Percentiles rank a stretch among this genome's conserved stretches.
Evolutionary conservation across 2,329 filamentous ascomycete species (phyloP).

Genomic region (Mariannaea sp.): DNA sequence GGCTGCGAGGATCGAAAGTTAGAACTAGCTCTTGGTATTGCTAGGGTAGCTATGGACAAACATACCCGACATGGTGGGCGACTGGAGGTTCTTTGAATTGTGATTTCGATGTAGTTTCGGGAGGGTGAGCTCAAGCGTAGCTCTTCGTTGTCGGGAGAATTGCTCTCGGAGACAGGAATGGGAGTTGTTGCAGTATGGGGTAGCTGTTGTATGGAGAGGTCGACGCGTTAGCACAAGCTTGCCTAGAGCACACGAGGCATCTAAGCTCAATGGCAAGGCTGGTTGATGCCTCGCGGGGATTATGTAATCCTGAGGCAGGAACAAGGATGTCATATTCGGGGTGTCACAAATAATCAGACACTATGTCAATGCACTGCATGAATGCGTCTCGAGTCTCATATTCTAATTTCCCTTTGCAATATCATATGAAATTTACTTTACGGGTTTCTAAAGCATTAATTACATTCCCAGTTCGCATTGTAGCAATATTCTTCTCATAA

Average conservation of each 20-base stretch:
- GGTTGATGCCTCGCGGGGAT: slow-evolving; percentile 38
- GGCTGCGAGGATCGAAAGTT: slow-evolving; percentile 41
- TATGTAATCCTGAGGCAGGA: slow-evolving; percentile 42
- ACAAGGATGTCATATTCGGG: neutral
- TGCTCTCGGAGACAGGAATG: slow-evolving; percentile 12
- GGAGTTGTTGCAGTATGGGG: slow-evolving; percentile 27
- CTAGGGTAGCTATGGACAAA: slow-evolving; percentile 27
- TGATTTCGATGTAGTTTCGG: slow-evolving; percentile 11
- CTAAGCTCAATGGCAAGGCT: slow-evolving; percentile 44
- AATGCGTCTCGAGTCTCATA: neutral
- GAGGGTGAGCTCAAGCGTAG: slow-evolving; percentile 23
- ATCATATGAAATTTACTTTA: neutral
- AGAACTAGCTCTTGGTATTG: slow-evolving; percentile 33
- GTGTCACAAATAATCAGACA: slow-evolving; percentile 12
- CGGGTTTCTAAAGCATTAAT: neutral
- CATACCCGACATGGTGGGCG: slow-evolving; percentile 59
- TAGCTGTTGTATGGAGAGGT: slow-evolving; percentile 37
- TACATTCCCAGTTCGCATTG: neutral
- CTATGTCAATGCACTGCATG: neutral
- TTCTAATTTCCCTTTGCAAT: neutral
- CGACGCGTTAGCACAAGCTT: slow-evolving; percentile 55
- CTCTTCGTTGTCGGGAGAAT: slow-evolving; percentile 15
- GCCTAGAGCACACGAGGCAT: slow-evolving; percentile 48
- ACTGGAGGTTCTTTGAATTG: slow-evolving; percentile 25
- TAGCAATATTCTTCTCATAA: neutral